Percentiles rank a stretch among this genome's conserved stretches.
Conservation (phyloP, 2,329 filamentous ascomycete species). For the Corynespora cassiicola region DNA sequence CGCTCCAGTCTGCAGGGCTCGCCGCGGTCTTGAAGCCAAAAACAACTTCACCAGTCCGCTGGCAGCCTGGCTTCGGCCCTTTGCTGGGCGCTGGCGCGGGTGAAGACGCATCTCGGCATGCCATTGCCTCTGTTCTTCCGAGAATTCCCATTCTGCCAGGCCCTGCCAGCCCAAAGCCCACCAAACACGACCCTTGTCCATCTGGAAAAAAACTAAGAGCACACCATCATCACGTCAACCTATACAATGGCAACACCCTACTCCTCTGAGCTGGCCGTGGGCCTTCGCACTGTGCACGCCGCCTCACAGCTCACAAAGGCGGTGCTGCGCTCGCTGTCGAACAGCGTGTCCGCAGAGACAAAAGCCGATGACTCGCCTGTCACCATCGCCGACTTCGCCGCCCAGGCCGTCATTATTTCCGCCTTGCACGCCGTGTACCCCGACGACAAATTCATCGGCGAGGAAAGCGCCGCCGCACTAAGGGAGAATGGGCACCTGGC, state of each 20-base stretch:
- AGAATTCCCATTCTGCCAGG: too few relatives aligned
- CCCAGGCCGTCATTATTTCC: conserved; percentile 67
- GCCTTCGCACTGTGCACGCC: conserved; percentile 56
- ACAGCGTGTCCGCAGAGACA: conserved; percentile 55
- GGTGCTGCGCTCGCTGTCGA: conserved; percentile 57
- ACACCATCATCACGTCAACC: conserved; percentile 8
- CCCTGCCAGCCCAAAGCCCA: too few relatives aligned
- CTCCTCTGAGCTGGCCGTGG: conserved; percentile 36
- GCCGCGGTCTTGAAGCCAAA: too few relatives aligned
- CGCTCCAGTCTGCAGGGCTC: too few relatives aligned
- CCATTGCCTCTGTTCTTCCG: too few relatives aligned
- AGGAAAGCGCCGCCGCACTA: conserved; percentile 64
- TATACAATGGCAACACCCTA: conserved; percentile 22
- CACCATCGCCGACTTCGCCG: conserved; percentile 69
- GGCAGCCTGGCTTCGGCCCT: too few relatives aligned
- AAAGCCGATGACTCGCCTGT: conserved; percentile 68
- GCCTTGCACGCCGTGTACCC: conserved; percentile 63
- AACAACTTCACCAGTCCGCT: too few relatives aligned
- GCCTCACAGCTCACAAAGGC: conserved; percentile 65
- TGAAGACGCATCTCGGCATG: too few relatives aligned
- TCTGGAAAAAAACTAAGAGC: conserved; percentile 18
- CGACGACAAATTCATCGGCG: conserved; percentile 64
- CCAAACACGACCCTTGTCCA: too few relatives aligned
- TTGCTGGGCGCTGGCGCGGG: too few relatives aligned
- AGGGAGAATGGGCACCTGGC: conserved; percentile 56